Percentiles rank a stretch among this genome's conserved stretches.
phyloP scores from a whole-genome alignment of 2,329 filamentous ascomycete genomes.

The Zymoseptoria crescenta region DNA sequence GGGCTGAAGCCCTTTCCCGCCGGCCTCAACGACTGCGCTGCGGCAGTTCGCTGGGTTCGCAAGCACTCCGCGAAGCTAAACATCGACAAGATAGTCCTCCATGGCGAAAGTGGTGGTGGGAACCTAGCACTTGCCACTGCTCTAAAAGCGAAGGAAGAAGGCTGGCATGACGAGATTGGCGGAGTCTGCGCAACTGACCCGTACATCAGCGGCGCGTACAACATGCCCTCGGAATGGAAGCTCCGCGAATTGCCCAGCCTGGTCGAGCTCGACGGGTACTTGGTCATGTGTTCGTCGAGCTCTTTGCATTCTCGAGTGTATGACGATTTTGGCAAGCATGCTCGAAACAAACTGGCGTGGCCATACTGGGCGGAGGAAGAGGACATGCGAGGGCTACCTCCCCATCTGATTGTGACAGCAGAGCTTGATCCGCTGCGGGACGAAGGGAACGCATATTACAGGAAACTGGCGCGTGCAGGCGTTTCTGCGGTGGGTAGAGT shows the following conservation, averaged over 20 bases:
- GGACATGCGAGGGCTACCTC: constrained; percentile 20
- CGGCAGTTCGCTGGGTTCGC: constrained; percentile 16
- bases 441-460: constrained; percentile 20
- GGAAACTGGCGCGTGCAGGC: constrained; percentile 19
- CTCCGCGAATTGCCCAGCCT: constrained; percentile 12
- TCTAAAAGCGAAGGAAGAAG: constrained; percentile 19
- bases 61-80: constrained; percentile 14
- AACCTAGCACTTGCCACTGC: constrained; percentile 23
- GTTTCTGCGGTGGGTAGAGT: constrained; percentile 16
- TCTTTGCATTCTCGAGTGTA: constrained; percentile 2
- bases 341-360: constrained; percentile 21
- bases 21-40: constrained; percentile 23
- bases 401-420: constrained; percentile 18
- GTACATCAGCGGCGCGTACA: constrained; percentile 14
- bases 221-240: constrained; percentile 1
- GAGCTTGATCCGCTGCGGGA: constrained; percentile 25
- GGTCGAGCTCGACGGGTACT: constrained; percentile 23
- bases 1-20: constrained; percentile 21
- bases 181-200: constrained; percentile 19
- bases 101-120: constrained; percentile 25
- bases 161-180: constrained; percentile 13
- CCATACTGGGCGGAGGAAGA: constrained; percentile 19
- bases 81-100: constrained; percentile 21
- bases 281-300: constrained; percentile 7
- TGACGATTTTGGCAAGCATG: neutral